These are phyloP conservation scores for Setaria italica DNA, from an alignment of 202 grass and related monocot genomes.

Conservation along the genomic window DNA sequence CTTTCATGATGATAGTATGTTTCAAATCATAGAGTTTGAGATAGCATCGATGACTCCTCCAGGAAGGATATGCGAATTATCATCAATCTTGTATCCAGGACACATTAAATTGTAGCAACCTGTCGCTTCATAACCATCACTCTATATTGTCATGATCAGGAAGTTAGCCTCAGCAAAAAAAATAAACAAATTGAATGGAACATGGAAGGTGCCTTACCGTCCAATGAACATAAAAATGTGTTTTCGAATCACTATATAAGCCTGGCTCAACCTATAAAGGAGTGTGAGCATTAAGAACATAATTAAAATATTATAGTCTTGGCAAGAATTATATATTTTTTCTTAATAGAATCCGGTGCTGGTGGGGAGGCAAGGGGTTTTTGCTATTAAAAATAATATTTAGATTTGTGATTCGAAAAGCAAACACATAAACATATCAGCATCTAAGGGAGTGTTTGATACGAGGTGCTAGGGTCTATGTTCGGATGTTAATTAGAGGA, in stretches of 20 bases:
- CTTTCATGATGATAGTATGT: not conserved
- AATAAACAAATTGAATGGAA: not conserved
- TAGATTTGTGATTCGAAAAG: too few species aligned
- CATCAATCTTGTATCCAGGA: not conserved
- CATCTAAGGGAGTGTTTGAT: too few species aligned
- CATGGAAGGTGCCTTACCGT: not conserved
- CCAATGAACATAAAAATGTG: not conserved
- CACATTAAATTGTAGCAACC: slow-evolving; percentile 14
- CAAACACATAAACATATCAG: too few species aligned
- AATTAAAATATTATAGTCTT: too few species aligned
- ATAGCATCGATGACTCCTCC: not conserved
- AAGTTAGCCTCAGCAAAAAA: not conserved
- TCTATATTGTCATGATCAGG: not conserved
- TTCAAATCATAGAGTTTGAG: not conserved
- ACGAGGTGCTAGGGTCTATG: too few species aligned
- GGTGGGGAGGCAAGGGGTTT: not conserved
- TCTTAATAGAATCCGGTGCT: not conserved
- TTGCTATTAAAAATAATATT: too few species aligned
- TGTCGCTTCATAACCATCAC: not conserved
- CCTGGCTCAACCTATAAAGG: not conserved
- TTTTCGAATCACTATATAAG: not conserved
- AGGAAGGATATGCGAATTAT: not conserved
- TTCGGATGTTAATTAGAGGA: too few species aligned
- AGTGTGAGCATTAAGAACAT: not conserved
- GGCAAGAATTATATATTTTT: too few species aligned